Conservation (phyloP, 2,329 filamentous ascomycete species). For the Ascochyta lentis region DNA sequence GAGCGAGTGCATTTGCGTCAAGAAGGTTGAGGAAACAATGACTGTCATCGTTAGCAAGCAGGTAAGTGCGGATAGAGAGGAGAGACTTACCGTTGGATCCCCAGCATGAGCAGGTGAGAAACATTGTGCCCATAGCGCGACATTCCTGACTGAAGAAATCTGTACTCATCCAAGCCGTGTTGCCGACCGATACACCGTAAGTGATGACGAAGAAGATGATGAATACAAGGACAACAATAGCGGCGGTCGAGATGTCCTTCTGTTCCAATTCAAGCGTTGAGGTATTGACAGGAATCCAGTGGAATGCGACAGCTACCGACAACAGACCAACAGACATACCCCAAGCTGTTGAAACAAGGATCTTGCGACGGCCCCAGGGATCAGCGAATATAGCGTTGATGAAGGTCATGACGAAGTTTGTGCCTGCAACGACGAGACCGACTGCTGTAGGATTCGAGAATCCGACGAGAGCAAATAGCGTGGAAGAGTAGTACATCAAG, state of each 20-base stretch:
- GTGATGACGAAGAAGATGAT: constrained; percentile 53
- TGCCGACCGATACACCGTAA: constrained; percentile 56
- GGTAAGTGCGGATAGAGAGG: neutral
- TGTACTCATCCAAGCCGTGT: constrained; percentile 56
- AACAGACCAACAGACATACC: constrained; percentile 55
- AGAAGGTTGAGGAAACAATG: constrained; percentile 59
- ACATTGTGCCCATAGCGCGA: constrained; percentile 57
- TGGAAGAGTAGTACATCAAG: constrained; percentile 55
- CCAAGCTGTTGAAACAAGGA: constrained; percentile 54
- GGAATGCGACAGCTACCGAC: constrained; percentile 54
- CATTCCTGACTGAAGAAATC: constrained; percentile 59
- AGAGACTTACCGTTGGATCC: constrained; percentile 28
- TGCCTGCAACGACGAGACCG: constrained; percentile 53
- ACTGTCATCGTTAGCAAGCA: constrained; percentile 30
- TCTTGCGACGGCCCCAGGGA: constrained; percentile 53
- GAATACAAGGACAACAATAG: constrained; percentile 50
- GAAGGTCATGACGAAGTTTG: constrained; percentile 59
- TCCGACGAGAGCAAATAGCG: constrained; percentile 56
- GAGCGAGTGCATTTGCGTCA: constrained; percentile 58
- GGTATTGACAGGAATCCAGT: constrained; percentile 56
- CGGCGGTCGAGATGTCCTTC: constrained; percentile 43
- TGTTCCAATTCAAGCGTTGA: constrained; percentile 50
- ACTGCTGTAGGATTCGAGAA: constrained; percentile 59
- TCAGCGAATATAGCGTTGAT: constrained; percentile 58
- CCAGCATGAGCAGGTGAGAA: constrained; percentile 54